Base-by-base conservation (phyloP, 164 flowering plant species). In the Vitis cinerea region DNA sequence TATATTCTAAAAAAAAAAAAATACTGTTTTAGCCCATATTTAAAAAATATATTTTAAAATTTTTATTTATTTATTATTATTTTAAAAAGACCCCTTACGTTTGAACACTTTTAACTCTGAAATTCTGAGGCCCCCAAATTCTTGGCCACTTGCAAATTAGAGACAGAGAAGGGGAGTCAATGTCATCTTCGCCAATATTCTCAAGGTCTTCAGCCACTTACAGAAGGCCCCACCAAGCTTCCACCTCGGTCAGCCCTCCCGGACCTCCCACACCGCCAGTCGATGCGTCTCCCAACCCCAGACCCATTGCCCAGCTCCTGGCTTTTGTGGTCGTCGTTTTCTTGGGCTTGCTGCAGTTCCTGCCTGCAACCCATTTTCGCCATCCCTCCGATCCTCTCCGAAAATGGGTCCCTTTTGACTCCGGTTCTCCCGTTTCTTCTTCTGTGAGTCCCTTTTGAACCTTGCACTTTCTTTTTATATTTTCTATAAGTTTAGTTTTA, bases 361-460 rank as follows among this genome's bases (percentile, higher is more conserved):
- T 75, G 17, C 81, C 79, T 13, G 71, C 77, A 8, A 75, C 83
- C 10, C 81, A 81, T 62, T 50, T 75, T 23, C 75, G 83, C 1
- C 69, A 78, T 63, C 81, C 81, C 2, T 66, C 68, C 11, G 77
- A 78, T 56, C 81, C 81, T 31, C 17, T 57, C 57, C 64, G 81
- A 17, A 70, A 31, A 37, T 81, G 83, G 83, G 50, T 80, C 31
- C 80, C 83, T 3, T n/a, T 69, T 19, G 23, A 71, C 16, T 30
- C 67, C 63, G 7, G 16, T 19, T 16, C 29, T 9, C 30, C 56
- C 30, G 48, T 52, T 8, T 57, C 52, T 58, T 67, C 63, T 23
- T 13, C 57, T 51, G 57, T 64, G 37, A 64, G 56, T 64, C 58
- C 0, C 29, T 27, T 51, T 27, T 50, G 44, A 37, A 37, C 44